Percentiles rank a stretch among this genome's conserved stretches.
Conservation (phyloP, 1,139 yeast genomes). For the Chernovozyma sophiae-reginae region DNA sequence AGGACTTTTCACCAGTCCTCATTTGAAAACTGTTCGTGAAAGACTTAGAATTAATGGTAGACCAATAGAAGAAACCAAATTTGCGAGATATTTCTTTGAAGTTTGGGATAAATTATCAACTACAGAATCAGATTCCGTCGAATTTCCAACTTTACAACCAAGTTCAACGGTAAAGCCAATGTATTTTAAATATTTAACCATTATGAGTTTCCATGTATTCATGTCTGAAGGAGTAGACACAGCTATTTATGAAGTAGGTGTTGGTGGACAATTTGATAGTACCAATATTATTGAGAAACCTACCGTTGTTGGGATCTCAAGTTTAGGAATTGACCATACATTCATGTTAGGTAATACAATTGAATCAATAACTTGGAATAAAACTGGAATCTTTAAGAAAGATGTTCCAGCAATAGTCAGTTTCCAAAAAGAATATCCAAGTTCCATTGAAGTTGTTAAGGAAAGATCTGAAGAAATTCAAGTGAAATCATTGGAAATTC, state of each 20-base stretch:
- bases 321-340: conserved; percentile 91
- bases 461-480: conserved; percentile 64
- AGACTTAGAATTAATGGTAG: conserved; percentile 83
- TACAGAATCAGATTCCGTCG: conserved; percentile 50
- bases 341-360: conserved; percentile 84
- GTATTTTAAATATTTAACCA: conserved; percentile 86
- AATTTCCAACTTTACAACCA: conserved; percentile 71
- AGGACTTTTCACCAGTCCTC: conserved; percentile 95
- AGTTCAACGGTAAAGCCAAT: conserved; percentile 72
- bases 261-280: conserved; percentile 95
- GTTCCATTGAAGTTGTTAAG: conserved; percentile 48
- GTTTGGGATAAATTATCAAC: conserved; percentile 79
- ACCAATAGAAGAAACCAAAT: conserved; percentile 76
- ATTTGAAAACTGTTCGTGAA: conserved; percentile 88
- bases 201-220: conserved; percentile 87
- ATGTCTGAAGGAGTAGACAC: conserved; percentile 83
- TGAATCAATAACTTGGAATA: conserved; percentile 92
- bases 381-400: conserved; percentile 84
- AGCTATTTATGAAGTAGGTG: conserved; percentile 96
- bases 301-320: conserved; percentile 78
- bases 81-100: conserved; percentile 87
- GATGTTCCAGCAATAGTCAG: conserved; percentile 64
- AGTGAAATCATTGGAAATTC: conserved; percentile 49
- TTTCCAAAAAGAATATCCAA: conserved; percentile 50
- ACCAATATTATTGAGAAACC: conserved; percentile 83